These are phyloP conservation scores for Pseudogymnoascus sp. DNA, from an alignment of 2,329 filamentous ascomycete genomes.

Conservation along the genomic window DNA sequence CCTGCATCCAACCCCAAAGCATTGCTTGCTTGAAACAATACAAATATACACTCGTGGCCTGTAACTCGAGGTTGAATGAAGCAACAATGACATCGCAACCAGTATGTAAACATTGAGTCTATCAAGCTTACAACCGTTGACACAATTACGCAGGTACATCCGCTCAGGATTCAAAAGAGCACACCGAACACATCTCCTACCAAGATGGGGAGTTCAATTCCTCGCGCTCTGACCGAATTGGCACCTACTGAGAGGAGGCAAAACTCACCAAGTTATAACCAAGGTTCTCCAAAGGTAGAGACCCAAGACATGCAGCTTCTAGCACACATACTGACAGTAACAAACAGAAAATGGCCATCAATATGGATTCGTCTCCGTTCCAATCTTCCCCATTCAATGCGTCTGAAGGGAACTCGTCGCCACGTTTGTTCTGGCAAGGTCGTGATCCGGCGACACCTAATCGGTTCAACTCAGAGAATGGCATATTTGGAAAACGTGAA, in stretches of 20 bases:
- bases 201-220: conserved; percentile 45
- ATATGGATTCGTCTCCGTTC: conserved; percentile 72
- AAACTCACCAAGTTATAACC: conserved; percentile 88
- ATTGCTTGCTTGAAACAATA: background rate
- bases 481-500: conserved; percentile 45
- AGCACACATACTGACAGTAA: conserved; percentile 10
- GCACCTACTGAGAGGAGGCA: conserved; percentile 75
- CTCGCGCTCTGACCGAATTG: conserved; percentile 80
- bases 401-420: conserved; percentile 55
- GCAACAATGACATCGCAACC: conserved; percentile 11
- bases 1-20: background rate
- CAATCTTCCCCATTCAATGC: conserved; percentile 67
- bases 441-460: conserved; percentile 60
- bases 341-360: conserved; percentile 56
- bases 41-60: conserved; percentile 4
- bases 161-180: conserved; percentile 70
- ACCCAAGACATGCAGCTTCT: conserved; percentile 11
- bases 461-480: conserved; percentile 62
- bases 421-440: conserved; percentile 84
- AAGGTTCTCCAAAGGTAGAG: conserved; percentile 57
- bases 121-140: background rate
- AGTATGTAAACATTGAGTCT: background rate
- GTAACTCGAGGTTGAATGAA: background rate
- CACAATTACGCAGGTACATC: conserved; percentile 50
- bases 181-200: conserved; percentile 50